Evolutionary conservation across 192 early-diverging fungal genomes (phyloP), one percentile per base, ranked within the genome.

Genomic region (Phycomyces nitens): DNA sequence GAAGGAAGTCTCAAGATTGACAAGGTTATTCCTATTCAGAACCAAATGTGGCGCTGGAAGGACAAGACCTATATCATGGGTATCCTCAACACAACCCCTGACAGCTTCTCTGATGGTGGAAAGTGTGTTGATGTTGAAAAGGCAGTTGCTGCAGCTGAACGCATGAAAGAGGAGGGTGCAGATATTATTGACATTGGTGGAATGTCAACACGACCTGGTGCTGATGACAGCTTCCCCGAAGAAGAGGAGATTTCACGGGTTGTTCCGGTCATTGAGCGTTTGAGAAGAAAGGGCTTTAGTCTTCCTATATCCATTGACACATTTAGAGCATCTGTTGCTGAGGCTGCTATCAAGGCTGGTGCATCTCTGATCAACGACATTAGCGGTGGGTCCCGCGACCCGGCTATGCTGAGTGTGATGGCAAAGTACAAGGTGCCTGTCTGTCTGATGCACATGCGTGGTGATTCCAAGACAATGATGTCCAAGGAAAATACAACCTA

Each of bases 401-500:
- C 87, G 0, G 68, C 76, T 4, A 98, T 99, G 92, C 76, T 91
- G 34, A 60, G 81, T 9, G 82, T 91, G 20, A 86, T 92, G 73
- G 93, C 93, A 6, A 78, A 88, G 61, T 73, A 74, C 62, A 81
- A 88, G 53, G 89, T 90, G 10, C 96, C 97, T 16, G 84, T 94
- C 9, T 89, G 93, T 64, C 70, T 98, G 71, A 98, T 98, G 95
- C 97, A 99, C 69, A 98, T 96, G 95, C 89, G 96, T n/a, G 97
- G 97, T 22, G 82, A 84, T 58, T 86, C 95, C 6, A 82, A 86
- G 65, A 96, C 93, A 12, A 99, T 99, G 97, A 70, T 66, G 23
- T 75, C 83, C 56, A 88, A 85, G 63, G 78, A 88, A 60, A 93
- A 96, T 65, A 84, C 81, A 23, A 80, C 87, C 6, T 88, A 88